A percentile compares a stretch with the other conserved stretches of the same genome.
Conservation (phyloP, 192 early-diverging fungal genomes). For the Linnemannia elongata region DNA sequence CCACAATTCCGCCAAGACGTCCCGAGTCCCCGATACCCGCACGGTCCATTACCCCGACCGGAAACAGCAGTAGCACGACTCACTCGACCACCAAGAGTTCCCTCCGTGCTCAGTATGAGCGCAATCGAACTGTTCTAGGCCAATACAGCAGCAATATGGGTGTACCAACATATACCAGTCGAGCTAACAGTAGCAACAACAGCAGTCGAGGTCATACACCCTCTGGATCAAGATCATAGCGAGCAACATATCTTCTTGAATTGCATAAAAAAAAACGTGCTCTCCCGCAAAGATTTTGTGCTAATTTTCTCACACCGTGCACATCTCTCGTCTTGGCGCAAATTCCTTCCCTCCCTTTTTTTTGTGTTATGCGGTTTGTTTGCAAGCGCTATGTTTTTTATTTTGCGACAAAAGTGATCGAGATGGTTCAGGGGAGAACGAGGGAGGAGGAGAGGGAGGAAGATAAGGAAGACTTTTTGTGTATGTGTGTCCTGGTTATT, state of each 20-base stretch:
- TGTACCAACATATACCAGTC: conserved; percentile 22
- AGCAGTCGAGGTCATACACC: conserved; percentile 23
- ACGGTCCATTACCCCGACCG: conserved; percentile 26
- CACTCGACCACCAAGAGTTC: conserved; percentile 17
- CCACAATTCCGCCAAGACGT: background rate
- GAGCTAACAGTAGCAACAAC: background rate
- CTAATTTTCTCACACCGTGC: too few relatives aligned
- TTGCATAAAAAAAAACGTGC: background rate
- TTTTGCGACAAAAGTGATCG: too few relatives aligned
- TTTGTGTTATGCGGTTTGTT: background rate
- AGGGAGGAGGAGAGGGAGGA: too few relatives aligned
- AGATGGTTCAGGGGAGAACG: background rate
- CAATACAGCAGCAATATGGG: conserved; percentile 36
- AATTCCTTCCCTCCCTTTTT: background rate
- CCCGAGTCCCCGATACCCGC: background rate
- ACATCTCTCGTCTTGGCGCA: too few relatives aligned
- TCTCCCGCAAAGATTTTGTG: background rate
- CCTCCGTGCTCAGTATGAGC: conserved; percentile 43
- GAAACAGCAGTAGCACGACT: background rate
- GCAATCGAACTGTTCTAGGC: conserved; percentile 34
- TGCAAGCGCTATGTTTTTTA: too few relatives aligned
- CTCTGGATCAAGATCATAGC: background rate
- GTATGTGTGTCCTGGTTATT: background rate
- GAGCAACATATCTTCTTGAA: background rate
- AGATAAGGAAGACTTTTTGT: background rate